Evolutionary conservation across 768 basidiomycete species (phyloP).

Genomic region (Boletus rubroflammeus): DNA sequence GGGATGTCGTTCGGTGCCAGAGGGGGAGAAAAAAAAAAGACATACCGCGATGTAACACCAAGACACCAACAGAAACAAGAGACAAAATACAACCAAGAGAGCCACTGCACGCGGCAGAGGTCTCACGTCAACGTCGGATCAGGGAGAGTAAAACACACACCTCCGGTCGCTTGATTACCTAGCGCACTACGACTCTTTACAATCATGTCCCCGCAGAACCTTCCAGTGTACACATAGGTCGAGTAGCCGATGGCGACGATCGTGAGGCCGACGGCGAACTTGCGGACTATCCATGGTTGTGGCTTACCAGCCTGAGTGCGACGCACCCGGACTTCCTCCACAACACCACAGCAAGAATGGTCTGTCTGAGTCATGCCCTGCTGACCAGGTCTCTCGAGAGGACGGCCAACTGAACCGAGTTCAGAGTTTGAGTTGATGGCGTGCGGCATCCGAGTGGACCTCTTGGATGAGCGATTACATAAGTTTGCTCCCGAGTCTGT

Average conservation of each 20-base stretch:
- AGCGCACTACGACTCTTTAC: constrained; percentile 38
- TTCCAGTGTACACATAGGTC: constrained; percentile 73
- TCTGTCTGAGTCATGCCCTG: constrained; percentile 16
- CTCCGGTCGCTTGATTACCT: constrained; percentile 52
- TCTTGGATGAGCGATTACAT: constrained; percentile 22
- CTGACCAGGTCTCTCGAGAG: not conserved
- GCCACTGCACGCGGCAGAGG: constrained; percentile 45
- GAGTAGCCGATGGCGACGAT: constrained; percentile 62
- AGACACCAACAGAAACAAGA: constrained; percentile 65
- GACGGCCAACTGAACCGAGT: not conserved
- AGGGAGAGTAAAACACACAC: constrained; percentile 46
- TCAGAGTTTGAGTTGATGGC: constrained; percentile 10
- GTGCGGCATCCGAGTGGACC: constrained; percentile 8
- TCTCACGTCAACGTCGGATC: constrained; percentile 2
- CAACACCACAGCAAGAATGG: constrained; percentile 45
- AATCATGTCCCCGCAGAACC: constrained; percentile 73
- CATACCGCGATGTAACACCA: constrained; percentile 79
- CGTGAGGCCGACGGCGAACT: constrained; percentile 60
- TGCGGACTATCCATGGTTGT: constrained; percentile 73
- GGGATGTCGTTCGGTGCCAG: not conserved
- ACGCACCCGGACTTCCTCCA: constrained; percentile 46
- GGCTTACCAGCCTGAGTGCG: constrained; percentile 41
- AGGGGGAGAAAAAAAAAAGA: not conserved
- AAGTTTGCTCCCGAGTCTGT: not conserved
- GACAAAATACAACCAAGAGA: constrained; percentile 57